A percentile compares a stretch with the other conserved stretches of the same genome.
These are phyloP conservation scores for Alternaria gaisen DNA, from an alignment of 2,329 filamentous ascomycete genomes.

Conservation along the genomic window DNA sequence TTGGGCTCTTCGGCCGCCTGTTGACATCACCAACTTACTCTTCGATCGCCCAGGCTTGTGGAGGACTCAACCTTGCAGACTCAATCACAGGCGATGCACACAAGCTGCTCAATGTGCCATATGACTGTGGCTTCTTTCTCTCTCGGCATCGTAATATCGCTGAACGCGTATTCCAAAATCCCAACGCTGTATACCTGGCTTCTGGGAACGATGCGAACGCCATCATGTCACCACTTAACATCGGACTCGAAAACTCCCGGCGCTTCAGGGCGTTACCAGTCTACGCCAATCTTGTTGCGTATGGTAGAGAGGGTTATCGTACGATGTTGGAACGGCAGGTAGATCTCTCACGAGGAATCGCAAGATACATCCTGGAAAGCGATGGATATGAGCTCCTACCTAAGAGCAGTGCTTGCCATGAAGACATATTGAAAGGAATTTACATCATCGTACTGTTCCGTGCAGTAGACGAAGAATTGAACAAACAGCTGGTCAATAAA, in stretches of 20 bases:
- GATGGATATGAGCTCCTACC: slow-evolving; percentile 74
- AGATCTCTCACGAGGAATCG: slow-evolving; percentile 72
- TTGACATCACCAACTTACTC: slow-evolving; percentile 69
- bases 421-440: slow-evolving; percentile 60
- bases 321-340: slow-evolving; percentile 78
- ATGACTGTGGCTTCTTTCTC: slow-evolving; percentile 92
- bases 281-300: slow-evolving; percentile 79
- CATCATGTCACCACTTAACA: slow-evolving; percentile 84
- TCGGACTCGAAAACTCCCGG: slow-evolving; percentile 89
- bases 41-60: slow-evolving; percentile 60
- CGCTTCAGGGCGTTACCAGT: slow-evolving; percentile 90
- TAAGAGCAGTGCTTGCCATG: slow-evolving; percentile 44
- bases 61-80: slow-evolving; percentile 81
- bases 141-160: slow-evolving; percentile 59
- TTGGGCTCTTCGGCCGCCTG: slow-evolving; percentile 80
- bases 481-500: slow-evolving; percentile 70
- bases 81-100: slow-evolving; percentile 88
- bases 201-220: slow-evolving; percentile 47
- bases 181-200: slow-evolving; percentile 82
- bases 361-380: slow-evolving; percentile 68
- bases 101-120: slow-evolving; percentile 94
- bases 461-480: slow-evolving; percentile 71
- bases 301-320: slow-evolving; percentile 74
- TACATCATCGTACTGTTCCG: slow-evolving; percentile 81
- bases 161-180: slow-evolving; percentile 61